Evolutionary conservation across 2,329 filamentous ascomycete species (phyloP), one percentile per base, ranked within the genome.

Genomic region (Aspergillus arachidicola): DNA sequence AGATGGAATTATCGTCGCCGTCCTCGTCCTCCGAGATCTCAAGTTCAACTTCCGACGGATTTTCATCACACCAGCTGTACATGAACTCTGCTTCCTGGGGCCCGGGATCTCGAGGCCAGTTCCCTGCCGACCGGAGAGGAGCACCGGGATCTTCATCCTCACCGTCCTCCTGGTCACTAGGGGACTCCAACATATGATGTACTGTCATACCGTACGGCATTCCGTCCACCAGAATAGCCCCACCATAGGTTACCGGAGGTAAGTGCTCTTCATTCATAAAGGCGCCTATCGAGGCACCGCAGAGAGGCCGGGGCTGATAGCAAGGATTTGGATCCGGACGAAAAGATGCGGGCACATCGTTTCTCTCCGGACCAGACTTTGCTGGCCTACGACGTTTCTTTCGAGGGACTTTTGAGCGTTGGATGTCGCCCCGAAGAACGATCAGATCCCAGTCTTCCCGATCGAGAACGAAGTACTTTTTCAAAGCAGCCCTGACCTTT

Each of bases 171-270:
- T 85, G 84, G 51, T 85, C 83, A 62, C 85, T 86, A 12, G 86
- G 81, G 14, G 81, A 79, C 71, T 97, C 94, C 2, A 98, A 86
- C 88, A 98, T 94, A 76, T 98, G 94, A 73, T 98, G 94, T 0
- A 98, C 94, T 26, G 93, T 97, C 92, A 98, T 95, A 14, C 94
- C 94, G 72, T 93, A 95, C 0, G 92, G 87, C 75, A 91, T 89
- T 60, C 91, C 88, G 73, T 98, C 93, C 1, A 98, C 88, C 36
- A 95, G 81, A 46, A 98, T 88, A 4, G 97, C 85, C 10, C 94
- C 94, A 14, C 94, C 94, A 69, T 96, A 93, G 36, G 93, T 96
- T 3, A 96, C 94, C 2, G 94, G 93, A 6, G 94, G 93, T 3
- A 97, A 82, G 73, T 97, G 94, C 51, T 91, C 89, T 67, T 93